Conservation (phyloP, 2,329 filamentous ascomycete genomes). For the Metarhizium guizhouense region DNA sequence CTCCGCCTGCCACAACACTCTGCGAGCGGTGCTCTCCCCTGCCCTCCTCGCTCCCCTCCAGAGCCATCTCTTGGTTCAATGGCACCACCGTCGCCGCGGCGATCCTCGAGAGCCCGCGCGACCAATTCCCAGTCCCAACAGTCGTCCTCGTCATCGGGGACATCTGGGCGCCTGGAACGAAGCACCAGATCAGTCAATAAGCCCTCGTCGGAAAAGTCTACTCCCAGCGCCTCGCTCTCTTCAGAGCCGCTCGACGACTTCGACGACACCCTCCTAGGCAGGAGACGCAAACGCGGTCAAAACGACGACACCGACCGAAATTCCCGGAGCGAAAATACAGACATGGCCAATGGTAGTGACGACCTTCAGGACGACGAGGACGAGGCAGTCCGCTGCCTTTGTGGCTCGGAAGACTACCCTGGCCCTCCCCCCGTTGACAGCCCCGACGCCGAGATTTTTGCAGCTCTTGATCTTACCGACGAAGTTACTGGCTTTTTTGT, state of each 20-base stretch:
- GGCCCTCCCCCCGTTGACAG: constrained; percentile 62
- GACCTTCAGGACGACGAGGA: constrained; percentile 73
- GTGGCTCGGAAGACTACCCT: constrained; percentile 89
- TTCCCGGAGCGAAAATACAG: constrained; percentile 31
- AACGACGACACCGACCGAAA: constrained; percentile 48
- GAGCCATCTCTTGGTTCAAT: constrained; percentile 30
- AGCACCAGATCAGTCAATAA: constrained; percentile 65
- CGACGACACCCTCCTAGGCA: constrained; percentile 63
- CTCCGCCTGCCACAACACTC: background rate
- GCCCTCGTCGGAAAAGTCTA: constrained; percentile 66
- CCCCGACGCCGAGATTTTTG: constrained; percentile 47
- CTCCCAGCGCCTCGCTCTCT: constrained; percentile 62
- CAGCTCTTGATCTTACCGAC: constrained; percentile 59
- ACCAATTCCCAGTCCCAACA: constrained; percentile 68
- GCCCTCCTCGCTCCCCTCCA: constrained; percentile 14
- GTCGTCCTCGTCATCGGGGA: constrained; percentile 71
- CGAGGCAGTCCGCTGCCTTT: constrained; percentile 91
- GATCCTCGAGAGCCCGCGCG: constrained; percentile 83
- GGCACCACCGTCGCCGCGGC: constrained; percentile 64
- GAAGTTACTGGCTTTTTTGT: constrained; percentile 94
- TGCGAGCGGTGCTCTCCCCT: background rate
- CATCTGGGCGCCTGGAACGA: constrained; percentile 68
- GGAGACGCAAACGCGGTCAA: constrained; percentile 69
- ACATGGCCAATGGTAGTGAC: constrained; percentile 54
- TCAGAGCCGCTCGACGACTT: constrained; percentile 60